Evolutionary conservation across 345 rosid species (phyloP).

Genomic region (Eutrema yunnanense): DNA sequence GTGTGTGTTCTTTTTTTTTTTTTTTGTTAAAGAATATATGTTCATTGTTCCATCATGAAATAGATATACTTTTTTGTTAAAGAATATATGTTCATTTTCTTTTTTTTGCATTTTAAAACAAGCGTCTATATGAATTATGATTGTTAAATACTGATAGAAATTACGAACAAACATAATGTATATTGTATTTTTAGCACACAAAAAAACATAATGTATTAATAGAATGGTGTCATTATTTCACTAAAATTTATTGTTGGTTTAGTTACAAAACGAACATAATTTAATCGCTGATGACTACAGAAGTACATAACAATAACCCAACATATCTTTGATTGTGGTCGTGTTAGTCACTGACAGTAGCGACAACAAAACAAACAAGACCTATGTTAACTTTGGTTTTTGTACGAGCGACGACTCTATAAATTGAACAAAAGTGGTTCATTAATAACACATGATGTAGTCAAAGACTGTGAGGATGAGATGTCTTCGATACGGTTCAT

Average conservation of each 20-base stretch:
- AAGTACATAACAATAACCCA: too few relatives aligned
- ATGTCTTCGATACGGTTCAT: constrained; percentile 1
- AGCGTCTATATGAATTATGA: background rate
- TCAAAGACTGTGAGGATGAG: background rate
- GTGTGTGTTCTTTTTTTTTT: background rate
- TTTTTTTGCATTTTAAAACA: background rate
- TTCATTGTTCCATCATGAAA: background rate
- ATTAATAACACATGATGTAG: background rate
- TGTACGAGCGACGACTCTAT: background rate
- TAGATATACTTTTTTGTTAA: background rate
- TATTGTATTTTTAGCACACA: too few relatives aligned
- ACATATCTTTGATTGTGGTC: background rate
- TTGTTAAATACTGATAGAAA: too few relatives aligned
- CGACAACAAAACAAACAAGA: background rate
- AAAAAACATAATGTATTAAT: too few relatives aligned
- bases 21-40: too few relatives aligned
- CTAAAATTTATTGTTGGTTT: too few relatives aligned
- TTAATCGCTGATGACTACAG: too few relatives aligned
- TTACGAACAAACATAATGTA: too few relatives aligned
- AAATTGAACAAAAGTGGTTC: background rate
- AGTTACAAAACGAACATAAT: too few relatives aligned
- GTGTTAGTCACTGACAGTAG: background rate
- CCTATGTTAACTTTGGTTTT: background rate
- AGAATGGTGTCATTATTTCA: too few relatives aligned
- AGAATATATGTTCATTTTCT: too few relatives aligned